phyloP scores from a whole-genome alignment of 2,329 filamentous ascomycete genomes.

The Gnomoniopsis smithogilvyi region DNA sequence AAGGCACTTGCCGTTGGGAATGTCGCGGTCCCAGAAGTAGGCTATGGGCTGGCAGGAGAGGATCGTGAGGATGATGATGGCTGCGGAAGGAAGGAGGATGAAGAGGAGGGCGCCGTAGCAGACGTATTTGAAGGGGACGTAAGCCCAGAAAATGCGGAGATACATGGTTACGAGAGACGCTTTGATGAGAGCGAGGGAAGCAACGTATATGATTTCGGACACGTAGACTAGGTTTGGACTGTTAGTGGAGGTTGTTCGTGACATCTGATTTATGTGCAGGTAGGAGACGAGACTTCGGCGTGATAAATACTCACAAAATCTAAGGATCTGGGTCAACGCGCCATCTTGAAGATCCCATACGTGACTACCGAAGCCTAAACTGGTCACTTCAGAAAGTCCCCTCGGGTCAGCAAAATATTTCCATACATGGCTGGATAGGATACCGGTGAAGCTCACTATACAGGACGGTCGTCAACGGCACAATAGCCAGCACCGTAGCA shows the following conservation, averaged over 20 bases:
- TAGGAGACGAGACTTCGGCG: background rate
- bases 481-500: background rate
- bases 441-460: constrained; percentile 6
- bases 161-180: constrained; percentile 16
- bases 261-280: background rate
- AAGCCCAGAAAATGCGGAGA: constrained; percentile 15
- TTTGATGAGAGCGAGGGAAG: constrained; percentile 12
- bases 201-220: constrained; percentile 17
- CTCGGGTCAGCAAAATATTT: background rate
- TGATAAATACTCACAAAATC: constrained; percentile 1
- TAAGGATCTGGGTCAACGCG: constrained; percentile 6
- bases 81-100: constrained; percentile 9
- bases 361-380: constrained; percentile 15
- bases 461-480: background rate
- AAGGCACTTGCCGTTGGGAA: constrained; percentile 7
- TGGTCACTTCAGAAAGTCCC: background rate
- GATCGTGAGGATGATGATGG: constrained; percentile 14
- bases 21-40: constrained; percentile 17
- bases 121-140: constrained; percentile 10
- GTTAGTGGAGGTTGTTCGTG: background rate
- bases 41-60: constrained; percentile 17
- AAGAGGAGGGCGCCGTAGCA: constrained; percentile 12
- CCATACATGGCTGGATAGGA: background rate
- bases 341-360: constrained; percentile 16
- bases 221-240: constrained; percentile 11